Evolutionary conservation across 805 yeast species (phyloP), one percentile per base, ranked within the genome.

Genomic region (Naumovozyma baii): DNA sequence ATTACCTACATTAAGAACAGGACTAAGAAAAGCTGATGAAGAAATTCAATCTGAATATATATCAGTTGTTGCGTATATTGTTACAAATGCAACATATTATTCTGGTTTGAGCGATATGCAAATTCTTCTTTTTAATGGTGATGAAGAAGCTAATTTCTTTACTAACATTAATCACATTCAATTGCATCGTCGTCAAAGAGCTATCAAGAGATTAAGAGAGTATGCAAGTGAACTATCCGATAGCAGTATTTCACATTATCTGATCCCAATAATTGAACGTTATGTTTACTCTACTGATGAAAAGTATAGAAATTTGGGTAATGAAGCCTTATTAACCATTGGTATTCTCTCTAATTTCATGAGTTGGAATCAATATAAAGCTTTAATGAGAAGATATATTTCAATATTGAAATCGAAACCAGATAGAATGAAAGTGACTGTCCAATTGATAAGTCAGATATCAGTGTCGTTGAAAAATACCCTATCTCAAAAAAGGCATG

Each of bases 91-190:
- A 5, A 61, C 62, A 29, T 62, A 68, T 48, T 62, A 59, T 42
- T 63, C 64, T 3, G 85, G 74, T 2, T 63, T 86, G 29, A 64
- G 67, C 18, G 90, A 83, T 49, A 69, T 88, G 87, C 70, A 73
- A 41, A 67, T 73, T 1, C 62, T 90, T 31, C 60, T 80, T 1
- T 71, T 66, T 50, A 68, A 72, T 38, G 80, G 79, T 32, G 94
- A 86, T 50, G 90, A 80, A 29, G 96, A 87, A 50, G 82, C 86
- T 3, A 80, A 85, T 59, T 83, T 85, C 54, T 85, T 85, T 61
- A 57, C 64, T 33, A 86, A 87, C 50, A 69, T 92, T 36, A 72
- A 71, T 43, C 96, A 90, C 58, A 78, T 90, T 29, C 98, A 90
- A 63, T 51, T 81, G 8, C 86, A 81, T 53, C 76, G 94, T 63